A percentile compares a stretch with the other conserved stretches of the same genome.
These are phyloP conservation scores for Claviceps sp. DNA, from an alignment of 2,329 filamentous ascomycete species.

Conservation along the genomic window DNA sequence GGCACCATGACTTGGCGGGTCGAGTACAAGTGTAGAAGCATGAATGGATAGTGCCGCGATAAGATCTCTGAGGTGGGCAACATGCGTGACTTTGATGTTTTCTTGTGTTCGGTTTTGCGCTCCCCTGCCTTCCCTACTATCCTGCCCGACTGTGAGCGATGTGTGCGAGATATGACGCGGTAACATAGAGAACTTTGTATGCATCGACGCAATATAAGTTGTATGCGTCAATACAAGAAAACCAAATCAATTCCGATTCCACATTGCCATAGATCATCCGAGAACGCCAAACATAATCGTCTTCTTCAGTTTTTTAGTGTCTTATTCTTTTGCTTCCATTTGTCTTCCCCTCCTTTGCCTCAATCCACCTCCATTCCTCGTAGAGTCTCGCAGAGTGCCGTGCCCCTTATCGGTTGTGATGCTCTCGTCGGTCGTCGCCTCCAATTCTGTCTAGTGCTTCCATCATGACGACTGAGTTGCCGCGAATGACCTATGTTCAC, in stretches of 20 bases:
- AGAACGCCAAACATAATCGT: conserved; percentile 20
- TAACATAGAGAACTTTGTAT: not conserved
- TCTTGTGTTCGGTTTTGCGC: not conserved
- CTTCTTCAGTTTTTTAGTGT: not conserved
- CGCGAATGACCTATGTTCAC: conserved; percentile 65
- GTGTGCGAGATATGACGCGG: not conserved
- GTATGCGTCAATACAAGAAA: not conserved
- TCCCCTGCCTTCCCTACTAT: not conserved
- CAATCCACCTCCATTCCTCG: conserved; percentile 7
- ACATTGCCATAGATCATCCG: conserved; percentile 12
- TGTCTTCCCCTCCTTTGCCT: no score
- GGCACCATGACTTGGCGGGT: conserved; percentile 44
- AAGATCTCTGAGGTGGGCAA: conserved; percentile 20
- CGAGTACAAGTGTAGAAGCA: conserved; percentile 29
- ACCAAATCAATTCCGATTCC: conserved; percentile 1
- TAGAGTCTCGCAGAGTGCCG: conserved; percentile 6
- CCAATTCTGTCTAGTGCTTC: conserved; percentile 64
- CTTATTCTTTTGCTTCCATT: not conserved
- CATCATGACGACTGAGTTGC: conserved; percentile 97
- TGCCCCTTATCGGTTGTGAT: conserved; percentile 13
- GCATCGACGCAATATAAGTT: not conserved
- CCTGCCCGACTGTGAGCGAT: not conserved
- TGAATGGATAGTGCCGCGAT: conserved; percentile 33
- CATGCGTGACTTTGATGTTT: not conserved
- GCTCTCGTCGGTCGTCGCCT: conserved; percentile 39